Percentiles rank a stretch among this genome's conserved stretches.
These are phyloP conservation scores for Aspergillus leporis DNA, from an alignment of 495 filamentous ascomycete species.

Conservation along the genomic window DNA sequence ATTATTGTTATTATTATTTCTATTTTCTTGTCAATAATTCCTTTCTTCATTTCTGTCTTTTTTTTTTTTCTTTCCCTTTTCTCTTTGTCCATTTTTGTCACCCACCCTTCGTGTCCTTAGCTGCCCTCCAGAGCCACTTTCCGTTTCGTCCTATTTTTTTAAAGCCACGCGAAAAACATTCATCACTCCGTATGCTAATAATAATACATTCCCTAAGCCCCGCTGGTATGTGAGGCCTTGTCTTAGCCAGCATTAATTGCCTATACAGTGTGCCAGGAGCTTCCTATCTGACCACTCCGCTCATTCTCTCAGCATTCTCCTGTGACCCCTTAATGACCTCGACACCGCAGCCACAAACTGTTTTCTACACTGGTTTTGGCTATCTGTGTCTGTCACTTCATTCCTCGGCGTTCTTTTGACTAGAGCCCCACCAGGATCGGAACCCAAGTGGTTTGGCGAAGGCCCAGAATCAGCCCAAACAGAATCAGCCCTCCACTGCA, in stretches of 20 bases:
- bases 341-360: conserved; percentile 6
- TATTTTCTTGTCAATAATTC: not conserved
- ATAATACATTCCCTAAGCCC: conserved; percentile 20
- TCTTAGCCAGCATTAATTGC: conserved; percentile 13
- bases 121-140: not conserved
- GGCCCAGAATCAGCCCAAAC: conserved; percentile 18
- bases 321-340: conserved; percentile 17
- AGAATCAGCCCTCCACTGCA: conserved; percentile 9
- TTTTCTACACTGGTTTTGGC: conserved; percentile 2
- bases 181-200: conserved; percentile 8
- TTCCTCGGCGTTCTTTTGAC: conserved; percentile 13
- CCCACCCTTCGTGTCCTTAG: not conserved
- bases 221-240: conserved; percentile 13
- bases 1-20: not conserved
- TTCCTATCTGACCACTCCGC: conserved; percentile 20
- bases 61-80: not conserved
- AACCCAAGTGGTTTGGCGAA: conserved; percentile 16
- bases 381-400: conserved; percentile 14
- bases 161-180: conserved; percentile 1
- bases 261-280: conserved; percentile 19
- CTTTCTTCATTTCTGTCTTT: not conserved
- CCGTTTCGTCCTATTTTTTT: conserved; percentile 4
- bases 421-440: conserved; percentile 19
- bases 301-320: conserved; percentile 16
- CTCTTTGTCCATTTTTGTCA: conserved; percentile 2